These are phyloP conservation scores for Calocybe indica DNA, from an alignment of 768 basidiomycete genomes.

Conservation along the genomic window DNA sequence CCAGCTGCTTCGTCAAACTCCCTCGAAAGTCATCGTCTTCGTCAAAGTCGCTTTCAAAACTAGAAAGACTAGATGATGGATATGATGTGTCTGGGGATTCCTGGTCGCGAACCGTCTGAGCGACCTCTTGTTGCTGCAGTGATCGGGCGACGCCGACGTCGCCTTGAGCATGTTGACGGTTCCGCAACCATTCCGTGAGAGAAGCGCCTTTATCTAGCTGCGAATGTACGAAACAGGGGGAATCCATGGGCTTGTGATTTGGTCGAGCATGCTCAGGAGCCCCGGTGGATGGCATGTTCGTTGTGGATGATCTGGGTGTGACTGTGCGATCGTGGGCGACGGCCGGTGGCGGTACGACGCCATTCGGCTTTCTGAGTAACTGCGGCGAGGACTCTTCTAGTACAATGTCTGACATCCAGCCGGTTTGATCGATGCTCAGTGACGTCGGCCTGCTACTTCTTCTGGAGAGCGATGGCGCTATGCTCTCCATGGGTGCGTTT, in stretches of 20 bases:
- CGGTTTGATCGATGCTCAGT: constrained; percentile 34
- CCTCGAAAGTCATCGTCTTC: constrained; percentile 67
- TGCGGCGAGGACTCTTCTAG: constrained; percentile 31
- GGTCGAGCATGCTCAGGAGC: constrained; percentile 8
- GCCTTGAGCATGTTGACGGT: constrained; percentile 29
- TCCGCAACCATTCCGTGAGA: constrained; percentile 67
- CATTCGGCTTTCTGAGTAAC: constrained; percentile 17
- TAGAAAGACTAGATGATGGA: constrained; percentile 14
- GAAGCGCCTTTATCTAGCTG: constrained; percentile 81
- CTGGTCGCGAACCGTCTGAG: constrained; percentile 7
- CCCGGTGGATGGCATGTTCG: constrained; percentile 8
- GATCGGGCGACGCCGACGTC: constrained; percentile 49
- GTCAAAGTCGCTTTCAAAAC: constrained; percentile 31
- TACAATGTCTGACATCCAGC: constrained; percentile 38
- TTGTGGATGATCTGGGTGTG: constrained; percentile 12
- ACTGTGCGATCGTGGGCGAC: constrained; percentile 14
- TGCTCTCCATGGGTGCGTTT: constrained; percentile 14
- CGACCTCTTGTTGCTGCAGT: constrained; percentile 25
- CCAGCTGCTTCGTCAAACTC: constrained; percentile 86
- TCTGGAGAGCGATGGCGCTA: constrained; percentile 34
- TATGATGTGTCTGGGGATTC: constrained; percentile 8
- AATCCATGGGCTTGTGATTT: constrained; percentile 36
- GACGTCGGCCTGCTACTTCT: constrained; percentile 38
- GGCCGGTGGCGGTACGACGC: constrained; percentile 9
- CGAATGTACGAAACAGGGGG: constrained; percentile 92